Evolutionary conservation across 1,284 basidiomycete species (phyloP).

Genomic region (Melampsora occidentalis): DNA sequence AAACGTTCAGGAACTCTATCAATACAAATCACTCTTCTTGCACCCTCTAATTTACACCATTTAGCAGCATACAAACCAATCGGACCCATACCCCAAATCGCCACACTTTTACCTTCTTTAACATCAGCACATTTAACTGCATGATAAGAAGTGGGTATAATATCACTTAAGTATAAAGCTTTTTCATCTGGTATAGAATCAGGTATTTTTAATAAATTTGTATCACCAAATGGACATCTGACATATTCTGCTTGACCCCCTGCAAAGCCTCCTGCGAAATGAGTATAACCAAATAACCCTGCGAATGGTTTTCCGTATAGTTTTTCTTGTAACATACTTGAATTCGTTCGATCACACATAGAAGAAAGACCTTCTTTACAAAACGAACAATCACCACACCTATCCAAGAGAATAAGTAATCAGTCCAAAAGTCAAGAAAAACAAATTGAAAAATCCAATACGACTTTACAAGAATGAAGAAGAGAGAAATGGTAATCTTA

Average conservation of each 20-base stretch:
- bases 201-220: conserved; percentile 47
- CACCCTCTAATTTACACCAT: neutral
- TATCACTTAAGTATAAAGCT: neutral
- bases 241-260: conserved; percentile 49
- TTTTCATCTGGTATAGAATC: neutral
- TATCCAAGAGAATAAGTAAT: too few relatives aligned
- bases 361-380: conserved; percentile 46
- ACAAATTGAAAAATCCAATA: too few relatives aligned
- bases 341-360: conserved; percentile 49
- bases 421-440: too few relatives aligned
- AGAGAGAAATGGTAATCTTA: neutral
- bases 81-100: conserved; percentile 49
- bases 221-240: conserved; percentile 48
- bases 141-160: neutral
- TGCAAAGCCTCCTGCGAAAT: conserved; percentile 48
- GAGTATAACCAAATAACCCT: conserved; percentile 47
- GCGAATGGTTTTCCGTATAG: conserved; percentile 47
- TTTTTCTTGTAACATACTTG: conserved; percentile 45
- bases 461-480: too few relatives aligned
- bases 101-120: conserved; percentile 48
- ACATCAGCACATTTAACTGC: conserved; percentile 47
- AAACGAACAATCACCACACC: conserved; percentile 46
- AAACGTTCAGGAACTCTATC: neutral
- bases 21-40: neutral
- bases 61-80: conserved; percentile 47